Evolutionary conservation across 2,329 filamentous ascomycete species (phyloP).

Genomic region (Esteya vermicola): DNA sequence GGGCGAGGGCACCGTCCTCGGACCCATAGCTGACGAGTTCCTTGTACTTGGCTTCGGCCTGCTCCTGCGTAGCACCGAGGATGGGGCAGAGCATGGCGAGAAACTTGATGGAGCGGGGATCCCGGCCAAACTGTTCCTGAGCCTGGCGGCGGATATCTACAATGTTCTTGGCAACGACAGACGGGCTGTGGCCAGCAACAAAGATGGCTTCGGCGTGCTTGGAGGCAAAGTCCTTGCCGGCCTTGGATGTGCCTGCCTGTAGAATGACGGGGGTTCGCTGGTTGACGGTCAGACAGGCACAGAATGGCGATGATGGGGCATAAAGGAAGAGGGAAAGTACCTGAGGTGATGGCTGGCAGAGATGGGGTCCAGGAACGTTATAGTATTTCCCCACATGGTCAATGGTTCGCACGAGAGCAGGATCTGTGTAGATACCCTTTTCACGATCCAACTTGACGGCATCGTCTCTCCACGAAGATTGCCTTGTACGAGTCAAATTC

Average conservation of each 20-base stretch:
- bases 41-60: slow-evolving; percentile 24
- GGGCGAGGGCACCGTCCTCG: slow-evolving; percentile 47
- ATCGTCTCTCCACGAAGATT: slow-evolving; percentile 9
- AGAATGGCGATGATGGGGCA: not conserved
- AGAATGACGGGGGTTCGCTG: slow-evolving; percentile 12
- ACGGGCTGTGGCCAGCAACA: slow-evolving; percentile 9
- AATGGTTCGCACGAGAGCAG: slow-evolving; percentile 7
- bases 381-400: slow-evolving; percentile 7
- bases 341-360: slow-evolving; percentile 1
- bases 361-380: slow-evolving; percentile 14
- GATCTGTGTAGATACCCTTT: slow-evolving; percentile 4
- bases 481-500: too few relatives aligned
- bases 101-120: slow-evolving; percentile 11
- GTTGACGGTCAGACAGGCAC: too few relatives aligned
- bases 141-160: slow-evolving; percentile 24
- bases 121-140: slow-evolving; percentile 7
- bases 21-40: slow-evolving; percentile 48
- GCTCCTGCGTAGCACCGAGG: slow-evolving; percentile 11
- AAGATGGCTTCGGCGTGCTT: slow-evolving; percentile 14
- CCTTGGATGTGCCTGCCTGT: slow-evolving; percentile 12
- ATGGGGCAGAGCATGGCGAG: slow-evolving; percentile 11
- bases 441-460: slow-evolving; percentile 7
- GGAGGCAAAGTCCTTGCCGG: slow-evolving; percentile 12
- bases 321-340: slow-evolving; percentile 4
- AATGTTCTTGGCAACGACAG: slow-evolving; percentile 7